phyloP scores from a whole-genome alignment of 2,329 filamentous ascomycete species.

The Aaosphaeria arxii region DNA sequence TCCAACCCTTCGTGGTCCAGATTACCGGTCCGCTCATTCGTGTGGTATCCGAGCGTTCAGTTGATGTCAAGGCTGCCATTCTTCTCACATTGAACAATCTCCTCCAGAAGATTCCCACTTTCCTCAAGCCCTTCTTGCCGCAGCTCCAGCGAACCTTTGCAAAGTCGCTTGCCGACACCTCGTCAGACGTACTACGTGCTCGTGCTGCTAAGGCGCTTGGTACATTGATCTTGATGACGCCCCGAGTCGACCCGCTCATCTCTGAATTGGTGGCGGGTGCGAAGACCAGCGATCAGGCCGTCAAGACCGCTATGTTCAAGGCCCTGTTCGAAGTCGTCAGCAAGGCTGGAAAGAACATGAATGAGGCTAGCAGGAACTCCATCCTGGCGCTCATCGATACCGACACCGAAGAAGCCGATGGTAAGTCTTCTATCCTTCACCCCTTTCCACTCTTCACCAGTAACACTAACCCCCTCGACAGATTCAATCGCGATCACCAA shows the following conservation, averaged over 20 bases:
- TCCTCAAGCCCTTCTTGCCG: slow-evolving; percentile 93
- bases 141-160: slow-evolving; percentile 97
- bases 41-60: slow-evolving; percentile 93
- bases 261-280: slow-evolving; percentile 91
- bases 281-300: slow-evolving; percentile 82
- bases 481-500: slow-evolving; percentile 82
- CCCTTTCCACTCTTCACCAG: background rate
- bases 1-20: slow-evolving; percentile 94
- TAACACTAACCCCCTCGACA: slow-evolving; percentile 11
- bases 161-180: slow-evolving; percentile 88
- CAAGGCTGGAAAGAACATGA: slow-evolving; percentile 94
- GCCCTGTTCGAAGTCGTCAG: slow-evolving; percentile 94
- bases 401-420: slow-evolving; percentile 71
- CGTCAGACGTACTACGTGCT: slow-evolving; percentile 81
- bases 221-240: slow-evolving; percentile 92
- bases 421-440: slow-evolving; percentile 38
- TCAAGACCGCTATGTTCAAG: slow-evolving; percentile 94
- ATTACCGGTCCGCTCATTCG: slow-evolving; percentile 97
- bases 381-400: slow-evolving; percentile 86
- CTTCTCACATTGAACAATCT: slow-evolving; percentile 91
- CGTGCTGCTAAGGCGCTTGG: slow-evolving; percentile 92
- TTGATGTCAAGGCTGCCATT: slow-evolving; percentile 94
- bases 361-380: slow-evolving; percentile 79
- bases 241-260: slow-evolving; percentile 91
- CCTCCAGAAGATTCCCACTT: slow-evolving; percentile 91